Percentiles rank a stretch among this genome's conserved stretches.
Evolutionary conservation across 768 basidiomycete species (phyloP).

Genomic region (Auriscalpium orientale): DNA sequence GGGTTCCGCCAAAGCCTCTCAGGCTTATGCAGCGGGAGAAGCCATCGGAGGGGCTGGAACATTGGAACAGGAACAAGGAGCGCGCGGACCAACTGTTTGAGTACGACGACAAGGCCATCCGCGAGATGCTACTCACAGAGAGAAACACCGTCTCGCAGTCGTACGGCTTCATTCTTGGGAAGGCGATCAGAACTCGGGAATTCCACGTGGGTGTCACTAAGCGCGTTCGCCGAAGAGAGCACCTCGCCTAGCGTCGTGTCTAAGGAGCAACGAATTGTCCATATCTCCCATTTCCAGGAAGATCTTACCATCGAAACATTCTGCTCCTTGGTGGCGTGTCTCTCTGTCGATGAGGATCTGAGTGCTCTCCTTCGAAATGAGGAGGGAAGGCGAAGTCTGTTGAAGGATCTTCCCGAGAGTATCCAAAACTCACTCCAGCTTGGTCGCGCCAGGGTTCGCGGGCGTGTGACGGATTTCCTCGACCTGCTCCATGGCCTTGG

Average conservation of each 20-base stretch:
- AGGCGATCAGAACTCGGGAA: constrained; percentile 52
- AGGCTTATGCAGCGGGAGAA: constrained; percentile 42
- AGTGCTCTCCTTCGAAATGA: constrained; percentile 40
- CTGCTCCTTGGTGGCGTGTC: constrained; percentile 53
- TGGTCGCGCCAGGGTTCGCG: constrained; percentile 49
- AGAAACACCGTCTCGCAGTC: constrained; percentile 61
- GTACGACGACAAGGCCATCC: constrained; percentile 45
- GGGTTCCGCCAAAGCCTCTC: constrained; percentile 15
- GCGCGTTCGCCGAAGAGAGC: constrained; percentile 34
- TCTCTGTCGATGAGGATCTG: constrained; percentile 52
- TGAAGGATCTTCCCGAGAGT: constrained; percentile 46
- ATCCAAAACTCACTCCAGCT: constrained; percentile 49
- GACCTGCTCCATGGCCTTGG: constrained; percentile 49
- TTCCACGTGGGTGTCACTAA: constrained; percentile 52
- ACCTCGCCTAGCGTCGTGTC: constrained; percentile 43
- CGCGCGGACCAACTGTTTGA: constrained; percentile 47
- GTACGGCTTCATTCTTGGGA: constrained; percentile 70
- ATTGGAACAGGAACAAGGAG: constrained; percentile 38
- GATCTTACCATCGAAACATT: constrained; percentile 62
- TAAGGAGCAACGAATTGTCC: constrained; percentile 45
- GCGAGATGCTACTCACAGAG: constrained; percentile 61
- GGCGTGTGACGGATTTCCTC: constrained; percentile 55
- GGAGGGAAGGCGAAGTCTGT: constrained; percentile 37
- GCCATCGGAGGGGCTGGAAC: constrained; percentile 31
- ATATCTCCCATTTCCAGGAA: constrained; percentile 50